Evolutionary conservation across 371 early-diverging fungal genomes (phyloP), one percentile per base, ranked within the genome.

Genomic region (Mucor velutinosus): DNA sequence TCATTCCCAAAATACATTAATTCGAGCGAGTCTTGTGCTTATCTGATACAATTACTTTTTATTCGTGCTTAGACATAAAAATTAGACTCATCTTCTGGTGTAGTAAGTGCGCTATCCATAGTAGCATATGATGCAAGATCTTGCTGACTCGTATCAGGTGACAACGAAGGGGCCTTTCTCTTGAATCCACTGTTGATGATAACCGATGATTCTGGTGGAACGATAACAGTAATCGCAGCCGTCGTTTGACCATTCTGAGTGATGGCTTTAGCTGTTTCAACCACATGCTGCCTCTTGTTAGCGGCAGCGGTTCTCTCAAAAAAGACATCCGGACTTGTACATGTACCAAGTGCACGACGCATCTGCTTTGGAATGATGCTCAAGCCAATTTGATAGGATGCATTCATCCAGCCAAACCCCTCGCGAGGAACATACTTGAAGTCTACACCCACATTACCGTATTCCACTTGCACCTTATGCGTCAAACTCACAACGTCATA

Each of bases 351-450:
- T 0, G 94, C 93, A 15, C 96, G 87, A 15, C 91, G 80, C 87
- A 93, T 85, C 58, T 87, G 86, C 7, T 82, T 77, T 12, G 88
- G 90, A 65, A 97, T 73, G 60, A 92, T 89, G 8, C 74, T 85
- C 57, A 95, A 73, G 4, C 97, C 97, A 27, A 96, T 88, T 79
- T 94, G 92, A 76, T 90, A 93, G 25, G 90, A 90, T 2, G 97
- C 92, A 69, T 97, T 98, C 97, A 97, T 97, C 99, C 97, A 98
- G 14, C 97, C 99, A 80, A 98, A 98, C 3, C 99, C 99, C 81
- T 97, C 97, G 8, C 93, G 85, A 0, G 95, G 93, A n/a, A 97
- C 92, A 73, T 87, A 93, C 78, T 95, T 92, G 84, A 97, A 97
- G 71, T 97, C 97, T 0, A 89, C 85, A 3, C 99, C 99, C 0